These are phyloP conservation scores for Ilex aquifolium DNA, from an alignment of 257 asterid genomes.

Conservation along the genomic window DNA sequence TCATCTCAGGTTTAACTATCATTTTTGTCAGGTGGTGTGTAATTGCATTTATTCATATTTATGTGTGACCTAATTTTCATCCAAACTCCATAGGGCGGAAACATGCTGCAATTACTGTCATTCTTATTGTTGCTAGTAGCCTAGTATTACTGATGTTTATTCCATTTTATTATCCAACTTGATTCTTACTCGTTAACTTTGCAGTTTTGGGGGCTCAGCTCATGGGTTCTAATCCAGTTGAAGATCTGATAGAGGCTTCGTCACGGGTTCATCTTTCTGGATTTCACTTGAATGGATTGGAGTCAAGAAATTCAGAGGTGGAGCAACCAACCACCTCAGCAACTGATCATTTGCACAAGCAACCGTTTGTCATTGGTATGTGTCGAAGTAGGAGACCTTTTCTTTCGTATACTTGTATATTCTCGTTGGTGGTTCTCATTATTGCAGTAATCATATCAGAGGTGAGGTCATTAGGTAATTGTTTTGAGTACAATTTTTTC, in stretches of 20 bases:
- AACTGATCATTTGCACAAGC: slow-evolving; percentile 52
- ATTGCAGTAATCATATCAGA: no score
- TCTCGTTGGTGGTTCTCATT: no score
- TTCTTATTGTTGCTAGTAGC: no score
- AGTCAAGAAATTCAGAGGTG: slow-evolving; percentile 26
- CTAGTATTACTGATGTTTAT: no score
- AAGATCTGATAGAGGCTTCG: slow-evolving; percentile 84
- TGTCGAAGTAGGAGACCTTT: neutral
- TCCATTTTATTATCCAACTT: neutral
- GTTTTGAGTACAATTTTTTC: no score
- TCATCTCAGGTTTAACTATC: no score
- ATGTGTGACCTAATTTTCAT: no score
- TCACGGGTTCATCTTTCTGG: slow-evolving; percentile 95
- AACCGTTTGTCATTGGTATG: slow-evolving; percentile 91
- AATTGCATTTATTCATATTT: no score
- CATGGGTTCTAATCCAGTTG: slow-evolving; percentile 89
- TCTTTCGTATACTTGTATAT: no score
- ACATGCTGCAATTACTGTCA: neutral
- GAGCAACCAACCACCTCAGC: slow-evolving; percentile 54
- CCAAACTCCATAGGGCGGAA: no score
- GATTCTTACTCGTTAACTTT: neutral
- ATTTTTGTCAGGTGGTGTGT: no score
- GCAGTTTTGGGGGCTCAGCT: slow-evolving; percentile 2
- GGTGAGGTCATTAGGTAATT: no score
- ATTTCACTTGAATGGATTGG: slow-evolving; percentile 54